Evolutionary conservation across 2,329 filamentous ascomycete genomes (phyloP).

Genomic region (Pseudophaeomoniella oleicola): DNA sequence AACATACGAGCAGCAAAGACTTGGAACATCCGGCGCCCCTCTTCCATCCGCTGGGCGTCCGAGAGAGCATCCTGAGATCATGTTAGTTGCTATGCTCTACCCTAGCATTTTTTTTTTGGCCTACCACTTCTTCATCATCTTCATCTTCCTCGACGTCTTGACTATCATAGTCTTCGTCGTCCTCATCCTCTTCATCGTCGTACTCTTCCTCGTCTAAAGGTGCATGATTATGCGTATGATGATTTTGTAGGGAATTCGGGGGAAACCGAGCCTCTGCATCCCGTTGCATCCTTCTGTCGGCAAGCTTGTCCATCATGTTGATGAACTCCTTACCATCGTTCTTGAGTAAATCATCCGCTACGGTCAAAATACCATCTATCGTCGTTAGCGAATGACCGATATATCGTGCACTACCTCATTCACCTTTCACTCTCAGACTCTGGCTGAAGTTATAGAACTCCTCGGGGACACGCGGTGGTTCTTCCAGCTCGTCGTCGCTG

Average conservation of each 20-base stretch:
- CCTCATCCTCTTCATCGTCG: constrained; percentile 62
- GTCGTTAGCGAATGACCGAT: constrained; percentile 10
- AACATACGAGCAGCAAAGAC: constrained; percentile 99
- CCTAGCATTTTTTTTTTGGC: too few relatives aligned
- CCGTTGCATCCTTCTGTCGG: constrained; percentile 94
- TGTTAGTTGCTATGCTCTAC: constrained; percentile 26
- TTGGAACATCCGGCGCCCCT: constrained; percentile 96
- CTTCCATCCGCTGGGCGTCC: constrained; percentile 97
- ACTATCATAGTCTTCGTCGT: constrained; percentile 49
- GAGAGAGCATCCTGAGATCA: constrained; percentile 84
- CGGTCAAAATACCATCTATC: constrained; percentile 84
- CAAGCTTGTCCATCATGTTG: constrained; percentile 99
- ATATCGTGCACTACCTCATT: constrained; percentile 7
- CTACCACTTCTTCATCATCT: constrained; percentile 49
- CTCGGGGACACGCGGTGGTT: constrained; percentile 44
- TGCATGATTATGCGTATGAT: constrained; percentile 62
- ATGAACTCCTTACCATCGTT: constrained; percentile 99
- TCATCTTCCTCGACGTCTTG: constrained; percentile 52
- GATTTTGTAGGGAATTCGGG: constrained; percentile 45
- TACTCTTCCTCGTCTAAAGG: constrained; percentile 61
- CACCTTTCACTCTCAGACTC: constrained; percentile 85
- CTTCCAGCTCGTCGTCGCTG: constrained; percentile 49
- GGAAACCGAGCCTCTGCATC: constrained; percentile 55
- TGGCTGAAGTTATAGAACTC: constrained; percentile 98
- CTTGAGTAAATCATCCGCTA: constrained; percentile 94